Base-by-base conservation (phyloP, 352 stramenopile species). In the Phytophthora tubulina region DNA sequence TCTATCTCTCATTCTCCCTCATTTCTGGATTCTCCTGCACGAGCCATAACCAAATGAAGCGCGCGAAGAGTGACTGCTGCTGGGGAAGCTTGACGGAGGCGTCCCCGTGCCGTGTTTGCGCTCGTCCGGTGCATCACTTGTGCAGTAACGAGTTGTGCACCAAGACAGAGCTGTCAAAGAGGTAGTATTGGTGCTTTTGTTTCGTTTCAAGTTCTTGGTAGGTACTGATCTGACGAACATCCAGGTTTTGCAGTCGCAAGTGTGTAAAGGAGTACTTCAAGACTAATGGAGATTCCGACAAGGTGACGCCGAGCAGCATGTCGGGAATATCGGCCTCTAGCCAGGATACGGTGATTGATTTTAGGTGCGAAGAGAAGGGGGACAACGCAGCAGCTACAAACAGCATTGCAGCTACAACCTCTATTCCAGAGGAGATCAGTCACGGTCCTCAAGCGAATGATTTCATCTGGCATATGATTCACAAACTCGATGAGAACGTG, bases 271-370 rank as follows among this genome's bases (percentile, higher is more conserved):
- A 17, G 36, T 49, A 36, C 27, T 61, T 50, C 53, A 48, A 49
- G 53, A 61, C 10, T 17, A 36, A 11, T n/a, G 32, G 2, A n/a
- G 35, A 39, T 39, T 11, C 10, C 10, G 36, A 61, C 21, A 21
- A 61, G 36, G 2, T 36, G 10, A 50, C 53, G 6, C 53, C 10
- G 11, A 50, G 21, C 53, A 61, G 38, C 21, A 30, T 11, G 11
- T 61, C 53, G 6, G 53, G 21, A n/a, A 50, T 61, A 30, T 61
- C 53, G 6, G 41, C n/a, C 27, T 50, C 36, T 4, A 61, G 53
- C 21, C 8, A 35, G 15, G 38, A 13, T 3, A 38, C 38, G 21
- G 38, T 39, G 14, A 61, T 61, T 3, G 38, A 61, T 14, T 21
- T 61, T 13, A 27, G 15, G n/a, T 36, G 38, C 17, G 5, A n/a